Evolutionary conservation across 2,329 filamentous ascomycete genomes (phyloP).

Genomic region (Fulvia fulva): DNA sequence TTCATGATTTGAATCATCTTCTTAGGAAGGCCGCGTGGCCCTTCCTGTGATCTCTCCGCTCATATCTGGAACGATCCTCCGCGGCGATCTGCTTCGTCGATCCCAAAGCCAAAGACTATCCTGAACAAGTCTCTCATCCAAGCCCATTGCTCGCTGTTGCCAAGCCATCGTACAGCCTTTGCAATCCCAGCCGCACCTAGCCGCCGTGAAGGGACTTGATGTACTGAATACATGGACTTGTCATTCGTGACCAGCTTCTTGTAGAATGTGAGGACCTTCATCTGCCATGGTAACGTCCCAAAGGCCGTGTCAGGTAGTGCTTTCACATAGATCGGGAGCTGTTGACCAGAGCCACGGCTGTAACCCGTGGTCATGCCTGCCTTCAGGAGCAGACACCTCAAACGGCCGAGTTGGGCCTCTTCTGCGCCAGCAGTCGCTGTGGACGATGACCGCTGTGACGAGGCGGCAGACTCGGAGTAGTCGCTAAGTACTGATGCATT

Average conservation of each 20-base stretch:
- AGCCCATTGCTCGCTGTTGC: constrained; percentile 64
- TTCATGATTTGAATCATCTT: background rate
- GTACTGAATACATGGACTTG: constrained; percentile 57
- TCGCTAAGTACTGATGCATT: constrained; percentile 69
- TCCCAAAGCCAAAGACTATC: constrained; percentile 76
- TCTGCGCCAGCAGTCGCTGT: constrained; percentile 66
- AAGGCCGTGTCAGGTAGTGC: constrained; percentile 73
- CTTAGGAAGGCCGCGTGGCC: background rate
- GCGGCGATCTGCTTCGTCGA: constrained; percentile 62
- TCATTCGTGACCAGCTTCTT: constrained; percentile 75
- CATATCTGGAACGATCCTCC: constrained; percentile 19
- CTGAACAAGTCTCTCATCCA: constrained; percentile 81
- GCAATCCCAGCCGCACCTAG: constrained; percentile 72
- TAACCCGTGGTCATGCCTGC: constrained; percentile 84
- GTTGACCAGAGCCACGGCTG: constrained; percentile 54
- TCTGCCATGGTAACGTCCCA: constrained; percentile 66
- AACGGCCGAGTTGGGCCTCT: constrained; percentile 70
- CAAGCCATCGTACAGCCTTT: constrained; percentile 73
- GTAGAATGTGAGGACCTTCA: constrained; percentile 70
- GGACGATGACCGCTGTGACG: constrained; percentile 62
- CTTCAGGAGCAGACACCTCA: constrained; percentile 75
- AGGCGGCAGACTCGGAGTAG: constrained; percentile 64
- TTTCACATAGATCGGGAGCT: constrained; percentile 72
- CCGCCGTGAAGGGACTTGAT: constrained; percentile 56
- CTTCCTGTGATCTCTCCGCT: background rate